Percentiles rank a stretch among this genome's conserved stretches.
These are phyloP conservation scores for Phytophthora aleatoria DNA, from an alignment of 352 stramenopile species.

Conservation along the genomic window DNA sequence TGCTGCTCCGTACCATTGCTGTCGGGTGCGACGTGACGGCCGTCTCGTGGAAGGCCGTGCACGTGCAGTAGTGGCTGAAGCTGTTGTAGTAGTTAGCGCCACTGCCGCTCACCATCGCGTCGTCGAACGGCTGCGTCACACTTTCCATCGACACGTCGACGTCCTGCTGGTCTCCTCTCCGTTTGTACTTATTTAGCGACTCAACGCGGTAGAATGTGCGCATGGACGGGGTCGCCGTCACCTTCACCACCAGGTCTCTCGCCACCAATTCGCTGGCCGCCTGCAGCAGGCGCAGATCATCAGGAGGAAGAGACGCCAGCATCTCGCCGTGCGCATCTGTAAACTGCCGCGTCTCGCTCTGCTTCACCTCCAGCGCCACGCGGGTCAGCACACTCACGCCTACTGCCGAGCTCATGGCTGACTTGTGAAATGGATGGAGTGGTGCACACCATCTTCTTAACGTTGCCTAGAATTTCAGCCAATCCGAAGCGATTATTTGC, in stretches of 20 bases:
- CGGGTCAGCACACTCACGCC: constrained; percentile 46
- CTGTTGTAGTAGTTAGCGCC: constrained; percentile 76
- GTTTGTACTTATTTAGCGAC: constrained; percentile 63
- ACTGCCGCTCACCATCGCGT: constrained; percentile 38
- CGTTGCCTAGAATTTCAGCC: not conserved
- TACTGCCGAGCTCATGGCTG: constrained; percentile 27
- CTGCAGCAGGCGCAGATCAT: constrained; percentile 58
- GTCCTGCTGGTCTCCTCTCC: constrained; percentile 16
- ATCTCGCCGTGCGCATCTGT: constrained; percentile 53
- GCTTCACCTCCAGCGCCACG: constrained; percentile 56
- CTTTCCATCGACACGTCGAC: constrained; percentile 15
- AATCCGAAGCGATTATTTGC: not conserved
- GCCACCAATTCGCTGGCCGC: constrained; percentile 60
- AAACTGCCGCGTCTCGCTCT: constrained; percentile 24
- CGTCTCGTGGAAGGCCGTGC: constrained; percentile 55
- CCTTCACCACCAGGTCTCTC: constrained; percentile 46
- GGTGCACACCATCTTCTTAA: not conserved
- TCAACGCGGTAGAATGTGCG: constrained; percentile 70
- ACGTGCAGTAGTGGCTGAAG: constrained; percentile 74
- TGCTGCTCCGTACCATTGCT: constrained; percentile 51
- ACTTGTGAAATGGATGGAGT: not conserved
- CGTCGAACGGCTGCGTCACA: constrained; percentile 53
- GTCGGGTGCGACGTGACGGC: constrained; percentile 39
- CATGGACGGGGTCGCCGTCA: constrained; percentile 50
- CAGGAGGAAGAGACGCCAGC: constrained; percentile 40